A percentile compares a stretch with the other conserved stretches of the same genome.
Conservation (phyloP, 2,329 filamentous ascomycete genomes). For the Pseudocercospora fijiensis region DNA sequence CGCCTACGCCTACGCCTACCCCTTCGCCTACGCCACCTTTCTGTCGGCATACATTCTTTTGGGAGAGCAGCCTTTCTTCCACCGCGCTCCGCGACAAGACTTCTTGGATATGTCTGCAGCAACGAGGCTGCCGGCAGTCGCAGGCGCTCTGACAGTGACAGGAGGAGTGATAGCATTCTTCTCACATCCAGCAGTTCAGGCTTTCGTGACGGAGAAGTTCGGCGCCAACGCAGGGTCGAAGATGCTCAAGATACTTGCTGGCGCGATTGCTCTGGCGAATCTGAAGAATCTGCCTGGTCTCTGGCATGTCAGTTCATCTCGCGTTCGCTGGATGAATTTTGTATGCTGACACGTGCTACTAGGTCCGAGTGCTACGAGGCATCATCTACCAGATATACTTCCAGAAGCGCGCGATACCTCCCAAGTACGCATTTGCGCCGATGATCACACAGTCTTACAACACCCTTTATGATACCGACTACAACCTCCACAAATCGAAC, state of each 20-base stretch:
- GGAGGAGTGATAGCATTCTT: constrained; percentile 27
- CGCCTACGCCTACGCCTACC: too few species aligned
- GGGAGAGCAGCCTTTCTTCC: background rate
- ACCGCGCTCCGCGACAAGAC: background rate
- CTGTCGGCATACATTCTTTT: background rate
- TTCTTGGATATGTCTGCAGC: constrained; percentile 35
- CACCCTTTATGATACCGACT: constrained; percentile 76
- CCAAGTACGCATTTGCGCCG: constrained; percentile 70
- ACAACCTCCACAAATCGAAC: constrained; percentile 81
- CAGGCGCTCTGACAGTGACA: constrained; percentile 31
- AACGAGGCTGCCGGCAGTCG: constrained; percentile 34
- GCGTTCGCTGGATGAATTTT: background rate
- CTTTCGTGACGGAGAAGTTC: constrained; percentile 28
- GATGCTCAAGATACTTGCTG: constrained; percentile 27
- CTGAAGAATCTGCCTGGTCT: constrained; percentile 71
- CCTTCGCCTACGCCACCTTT: constrained; percentile 1
- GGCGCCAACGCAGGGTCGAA: constrained; percentile 25
- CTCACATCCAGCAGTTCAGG: constrained; percentile 31
- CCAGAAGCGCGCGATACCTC: constrained; percentile 40
- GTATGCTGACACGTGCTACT: background rate
- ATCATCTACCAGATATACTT: constrained; percentile 51
- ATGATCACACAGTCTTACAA: constrained; percentile 66
- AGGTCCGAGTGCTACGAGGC: constrained; percentile 49
- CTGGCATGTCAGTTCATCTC: constrained; percentile 62
- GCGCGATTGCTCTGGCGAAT: constrained; percentile 59